Evolutionary conservation across 768 basidiomycete genomes (phyloP).

Genomic region (button mushroom (Agaricus bisporus)): DNA sequence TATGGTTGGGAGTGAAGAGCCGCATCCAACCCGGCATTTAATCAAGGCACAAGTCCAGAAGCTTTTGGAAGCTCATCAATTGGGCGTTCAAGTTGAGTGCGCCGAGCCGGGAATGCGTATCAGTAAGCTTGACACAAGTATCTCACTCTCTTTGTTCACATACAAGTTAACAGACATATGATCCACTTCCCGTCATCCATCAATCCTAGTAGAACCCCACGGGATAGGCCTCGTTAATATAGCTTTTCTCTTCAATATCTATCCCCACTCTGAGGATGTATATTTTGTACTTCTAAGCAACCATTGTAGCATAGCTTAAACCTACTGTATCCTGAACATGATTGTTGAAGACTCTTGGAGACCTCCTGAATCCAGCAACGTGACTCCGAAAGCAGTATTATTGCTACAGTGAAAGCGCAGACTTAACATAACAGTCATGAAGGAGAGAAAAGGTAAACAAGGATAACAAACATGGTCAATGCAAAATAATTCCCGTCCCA

Average conservation of each 20-base stretch:
- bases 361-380: neutral
- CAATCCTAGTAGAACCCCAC: neutral
- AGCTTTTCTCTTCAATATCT: neutral
- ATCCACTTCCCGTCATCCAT: neutral
- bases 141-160: neutral
- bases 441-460: conserved; percentile 21
- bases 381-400: conserved; percentile 10
- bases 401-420: conserved; percentile 13
- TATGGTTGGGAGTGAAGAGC: conserved; percentile 38
- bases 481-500: conserved; percentile 22
- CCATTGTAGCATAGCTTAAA: conserved; percentile 9
- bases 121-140: conserved; percentile 38
- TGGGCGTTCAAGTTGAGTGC: conserved; percentile 67
- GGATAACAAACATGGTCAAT: conserved; percentile 17
- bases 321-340: conserved; percentile 7
- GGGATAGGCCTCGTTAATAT: neutral
- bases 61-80: conserved; percentile 50
- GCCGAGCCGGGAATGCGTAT: conserved; percentile 81
- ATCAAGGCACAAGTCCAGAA: conserved; percentile 70
- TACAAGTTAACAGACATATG: neutral
- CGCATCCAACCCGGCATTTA: conserved; percentile 47
- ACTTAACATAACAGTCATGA: conserved; percentile 18
- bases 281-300: conserved; percentile 5
- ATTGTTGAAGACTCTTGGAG: neutral
- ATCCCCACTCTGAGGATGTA: neutral